phyloP scores from a whole-genome alignment of 129 eudicot species.

The Lactuca sativa region DNA sequence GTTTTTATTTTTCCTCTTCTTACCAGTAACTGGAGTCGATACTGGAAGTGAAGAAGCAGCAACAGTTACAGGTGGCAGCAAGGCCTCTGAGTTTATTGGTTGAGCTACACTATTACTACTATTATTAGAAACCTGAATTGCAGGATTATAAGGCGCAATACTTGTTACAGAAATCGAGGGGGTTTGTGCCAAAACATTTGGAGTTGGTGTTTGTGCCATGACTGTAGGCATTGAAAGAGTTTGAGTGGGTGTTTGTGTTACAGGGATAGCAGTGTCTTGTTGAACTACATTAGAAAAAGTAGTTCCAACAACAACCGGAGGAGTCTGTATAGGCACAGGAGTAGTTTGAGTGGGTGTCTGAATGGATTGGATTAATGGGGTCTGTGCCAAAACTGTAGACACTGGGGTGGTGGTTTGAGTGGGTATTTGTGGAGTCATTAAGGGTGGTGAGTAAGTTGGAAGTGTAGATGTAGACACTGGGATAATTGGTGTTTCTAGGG shows the following conservation, averaged over 20 bases:
- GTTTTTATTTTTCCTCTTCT: slow-evolving; percentile 34
- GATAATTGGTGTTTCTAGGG: neutral
- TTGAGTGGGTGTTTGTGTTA: too few relatives aligned
- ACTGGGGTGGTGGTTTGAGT: too few relatives aligned
- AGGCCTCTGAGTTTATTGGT: neutral
- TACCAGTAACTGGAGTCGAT: slow-evolving; percentile 21
- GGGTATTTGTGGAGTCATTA: neutral
- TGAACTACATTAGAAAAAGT: too few relatives aligned
- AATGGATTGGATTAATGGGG: neutral
- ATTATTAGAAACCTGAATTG: neutral
- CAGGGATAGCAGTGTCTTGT: too few relatives aligned
- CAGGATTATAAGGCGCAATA: slow-evolving; percentile 12
- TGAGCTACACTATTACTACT: slow-evolving; percentile 10
- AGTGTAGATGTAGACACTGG: too few relatives aligned
- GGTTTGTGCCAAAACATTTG: slow-evolving; percentile 4
- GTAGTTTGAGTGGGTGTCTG: too few relatives aligned
- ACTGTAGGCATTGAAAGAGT: neutral
- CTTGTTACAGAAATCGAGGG: neutral
- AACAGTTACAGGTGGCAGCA: neutral
- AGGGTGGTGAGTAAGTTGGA: too few relatives aligned
- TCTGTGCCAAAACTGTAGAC: slow-evolving; percentile 5
- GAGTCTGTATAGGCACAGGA: too few relatives aligned
- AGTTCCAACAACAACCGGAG: too few relatives aligned
- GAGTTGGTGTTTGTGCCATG: neutral
- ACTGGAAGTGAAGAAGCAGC: too few relatives aligned